phyloP scores from a whole-genome alignment of 345 rosid species.

The Salix dunnii region DNA sequence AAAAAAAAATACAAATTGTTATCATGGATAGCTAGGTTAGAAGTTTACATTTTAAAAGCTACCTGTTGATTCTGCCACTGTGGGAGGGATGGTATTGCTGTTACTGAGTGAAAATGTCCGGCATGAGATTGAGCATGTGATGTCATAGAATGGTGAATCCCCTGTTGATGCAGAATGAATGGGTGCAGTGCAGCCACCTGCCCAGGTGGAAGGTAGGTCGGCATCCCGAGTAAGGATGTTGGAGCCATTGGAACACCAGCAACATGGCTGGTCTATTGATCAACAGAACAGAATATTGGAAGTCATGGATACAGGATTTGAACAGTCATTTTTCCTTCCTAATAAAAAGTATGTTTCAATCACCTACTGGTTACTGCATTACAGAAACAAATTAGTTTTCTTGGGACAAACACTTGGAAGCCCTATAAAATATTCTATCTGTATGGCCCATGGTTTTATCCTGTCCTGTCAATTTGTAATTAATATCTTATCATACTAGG shows the following conservation, averaged over 20 bases:
- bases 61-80: constrained; percentile 83
- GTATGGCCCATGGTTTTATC: background rate
- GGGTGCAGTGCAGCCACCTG: constrained; percentile 77
- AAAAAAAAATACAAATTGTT: background rate
- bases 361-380: background rate
- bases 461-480: background rate
- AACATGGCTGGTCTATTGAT: constrained; percentile 43
- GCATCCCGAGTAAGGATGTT: constrained; percentile 60
- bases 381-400: background rate
- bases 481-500: background rate
- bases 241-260: constrained; percentile 52
- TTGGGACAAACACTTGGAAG: background rate
- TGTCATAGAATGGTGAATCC: constrained; percentile 56
- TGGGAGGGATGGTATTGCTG: constrained; percentile 42
- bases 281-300: constrained; percentile 1
- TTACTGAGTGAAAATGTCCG: constrained; percentile 53
- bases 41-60: constrained; percentile 3
- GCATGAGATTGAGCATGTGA: constrained; percentile 58
- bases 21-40: background rate
- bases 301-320: background rate
- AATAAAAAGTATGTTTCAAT: background rate
- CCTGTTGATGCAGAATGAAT: constrained; percentile 70
- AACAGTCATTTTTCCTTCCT: background rate
- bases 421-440: background rate
- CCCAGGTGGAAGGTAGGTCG: constrained; percentile 65